phyloP scores from a whole-genome alignment of 768 basidiomycete species.

The Pisolithus orientalis region DNA sequence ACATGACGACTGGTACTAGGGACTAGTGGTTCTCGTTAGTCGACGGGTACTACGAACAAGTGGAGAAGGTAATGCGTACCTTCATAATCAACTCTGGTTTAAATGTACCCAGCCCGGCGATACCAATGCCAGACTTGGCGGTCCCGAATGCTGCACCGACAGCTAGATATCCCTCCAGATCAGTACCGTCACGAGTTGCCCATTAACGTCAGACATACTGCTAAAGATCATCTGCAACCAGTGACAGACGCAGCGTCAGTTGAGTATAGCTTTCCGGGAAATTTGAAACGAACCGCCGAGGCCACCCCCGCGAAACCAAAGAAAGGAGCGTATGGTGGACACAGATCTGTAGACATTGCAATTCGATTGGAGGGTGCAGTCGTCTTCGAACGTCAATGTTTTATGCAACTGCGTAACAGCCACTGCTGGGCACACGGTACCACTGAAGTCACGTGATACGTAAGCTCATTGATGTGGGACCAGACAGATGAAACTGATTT shows the following conservation, averaged over 20 bases:
- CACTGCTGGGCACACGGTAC: too few relatives aligned
- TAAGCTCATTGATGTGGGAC: too few relatives aligned
- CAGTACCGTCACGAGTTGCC: slow-evolving; percentile 4
- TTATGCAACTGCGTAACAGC: too few relatives aligned
- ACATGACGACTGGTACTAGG: slow-evolving; percentile 96
- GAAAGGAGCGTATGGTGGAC: slow-evolving; percentile 95
- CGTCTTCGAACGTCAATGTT: neutral
- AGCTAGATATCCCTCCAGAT: slow-evolving; percentile 39
- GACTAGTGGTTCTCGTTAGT: slow-evolving; percentile 43
- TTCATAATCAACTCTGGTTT: slow-evolving; percentile 98
- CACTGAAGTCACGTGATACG: too few relatives aligned
- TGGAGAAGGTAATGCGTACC: slow-evolving; percentile 34
- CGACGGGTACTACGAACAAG: neutral
- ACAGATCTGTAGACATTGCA: slow-evolving; percentile 50
- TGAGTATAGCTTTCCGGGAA: neutral
- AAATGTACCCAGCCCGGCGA: slow-evolving; percentile 90
- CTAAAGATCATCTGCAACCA: slow-evolving; percentile 85
- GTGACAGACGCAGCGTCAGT: slow-evolving; percentile 9
- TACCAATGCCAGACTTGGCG: slow-evolving; percentile 94
- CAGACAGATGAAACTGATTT: too few relatives aligned
- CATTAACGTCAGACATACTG: slow-evolving; percentile 52
- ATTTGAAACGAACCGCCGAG: slow-evolving; percentile 61
- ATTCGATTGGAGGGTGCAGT: neutral
- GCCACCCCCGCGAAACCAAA: slow-evolving; percentile 97
- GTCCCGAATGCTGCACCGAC: slow-evolving; percentile 96